Evolutionary conservation across 306 rosid genomes (phyloP), one percentile per base, ranked within the genome.

Genomic region (Casuarina cunninghamiana): DNA sequence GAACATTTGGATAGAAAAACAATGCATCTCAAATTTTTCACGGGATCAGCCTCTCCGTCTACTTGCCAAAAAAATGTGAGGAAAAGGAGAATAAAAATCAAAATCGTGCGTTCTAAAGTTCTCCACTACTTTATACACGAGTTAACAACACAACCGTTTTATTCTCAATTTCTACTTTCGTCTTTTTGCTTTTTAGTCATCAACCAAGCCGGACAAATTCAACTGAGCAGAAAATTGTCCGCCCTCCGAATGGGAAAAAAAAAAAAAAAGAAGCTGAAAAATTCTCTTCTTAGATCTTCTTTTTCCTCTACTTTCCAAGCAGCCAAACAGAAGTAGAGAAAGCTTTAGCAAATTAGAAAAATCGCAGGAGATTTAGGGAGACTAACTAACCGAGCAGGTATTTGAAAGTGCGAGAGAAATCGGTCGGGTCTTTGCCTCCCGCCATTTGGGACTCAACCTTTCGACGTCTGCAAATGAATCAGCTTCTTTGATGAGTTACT

Each of bases 371-470:
- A 11, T 37, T 5, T 10, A 26, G 3, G 53, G 35, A 45, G 2
- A 26, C 32, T 0, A 16, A 45, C 87, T 71, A 71, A 95, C 99
- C 99, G n/a, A 95, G 67, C 50, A 91, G 83, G 86, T 95, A 95
- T 86, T 86, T 91, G 85, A 95, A 93, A 75, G 97, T 92, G 78
- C 88, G 97, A 57, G 98, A 89, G 46, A 95, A 84, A 87, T 86
- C 84, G 74, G 89, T 72, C 6, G 83, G 55, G 26, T 87, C 89
- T 42, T 43, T 68, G 78, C 78, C 87, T 26, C 57, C 63, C 49
- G 15, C 51, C 71, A 78, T 73, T 57, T 58, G 79, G 5, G 85
- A 74, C 6, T 54, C 41, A 21, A 78, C 79, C 15, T 78, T 71
- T 78, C 15, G 91, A 84, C 95, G 87, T 92, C 6, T 50, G 57